These are phyloP conservation scores for Calonectria ilicicola DNA, from an alignment of 2,329 filamentous ascomycete species.

Conservation along the genomic window DNA sequence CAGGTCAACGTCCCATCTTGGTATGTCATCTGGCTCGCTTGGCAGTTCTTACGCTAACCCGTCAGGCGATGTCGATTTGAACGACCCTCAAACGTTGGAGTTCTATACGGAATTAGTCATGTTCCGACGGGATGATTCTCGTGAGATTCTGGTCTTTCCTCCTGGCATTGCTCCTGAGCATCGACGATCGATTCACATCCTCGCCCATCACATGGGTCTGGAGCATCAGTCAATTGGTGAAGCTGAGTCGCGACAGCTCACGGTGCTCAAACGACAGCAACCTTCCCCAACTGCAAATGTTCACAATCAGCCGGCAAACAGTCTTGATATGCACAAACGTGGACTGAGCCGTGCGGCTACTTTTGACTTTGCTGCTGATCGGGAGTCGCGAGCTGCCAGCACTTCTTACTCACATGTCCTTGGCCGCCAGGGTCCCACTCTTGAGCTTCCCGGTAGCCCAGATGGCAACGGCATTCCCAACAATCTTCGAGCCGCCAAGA, in stretches of 20 bases:
- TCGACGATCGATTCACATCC: slow-evolving; percentile 89
- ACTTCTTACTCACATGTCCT: slow-evolving; percentile 79
- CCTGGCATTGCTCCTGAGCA: slow-evolving; percentile 84
- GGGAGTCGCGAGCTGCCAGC: slow-evolving; percentile 73
- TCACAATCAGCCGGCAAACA: slow-evolving; percentile 71
- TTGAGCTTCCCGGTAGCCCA: slow-evolving; percentile 87
- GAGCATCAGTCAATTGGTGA: slow-evolving; percentile 91
- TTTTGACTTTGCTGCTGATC: slow-evolving; percentile 90
- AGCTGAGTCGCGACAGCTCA: slow-evolving; percentile 88
- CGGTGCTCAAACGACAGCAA: slow-evolving; percentile 80
- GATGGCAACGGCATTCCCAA: slow-evolving; percentile 73
- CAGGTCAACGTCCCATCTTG: slow-evolving; percentile 58
- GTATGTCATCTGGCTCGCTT: slow-evolving; percentile 47
- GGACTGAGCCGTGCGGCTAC: slow-evolving; percentile 94
- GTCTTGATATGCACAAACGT: slow-evolving; percentile 82
- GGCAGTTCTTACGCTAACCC: slow-evolving; percentile 27
- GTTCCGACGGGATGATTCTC: slow-evolving; percentile 83
- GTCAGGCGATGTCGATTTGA: slow-evolving; percentile 82
- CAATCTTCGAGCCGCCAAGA: slow-evolving; percentile 93
- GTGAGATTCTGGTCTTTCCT: slow-evolving; percentile 88
- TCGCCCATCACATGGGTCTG: slow-evolving; percentile 94
- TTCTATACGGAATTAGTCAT: slow-evolving; percentile 92
- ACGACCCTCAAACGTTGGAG: slow-evolving; percentile 86
- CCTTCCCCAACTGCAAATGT: slow-evolving; percentile 64
- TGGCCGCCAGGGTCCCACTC: slow-evolving; percentile 84